Conservation (phyloP, 768 basidiomycete species). For the Pulveroboletus frians region DNA sequence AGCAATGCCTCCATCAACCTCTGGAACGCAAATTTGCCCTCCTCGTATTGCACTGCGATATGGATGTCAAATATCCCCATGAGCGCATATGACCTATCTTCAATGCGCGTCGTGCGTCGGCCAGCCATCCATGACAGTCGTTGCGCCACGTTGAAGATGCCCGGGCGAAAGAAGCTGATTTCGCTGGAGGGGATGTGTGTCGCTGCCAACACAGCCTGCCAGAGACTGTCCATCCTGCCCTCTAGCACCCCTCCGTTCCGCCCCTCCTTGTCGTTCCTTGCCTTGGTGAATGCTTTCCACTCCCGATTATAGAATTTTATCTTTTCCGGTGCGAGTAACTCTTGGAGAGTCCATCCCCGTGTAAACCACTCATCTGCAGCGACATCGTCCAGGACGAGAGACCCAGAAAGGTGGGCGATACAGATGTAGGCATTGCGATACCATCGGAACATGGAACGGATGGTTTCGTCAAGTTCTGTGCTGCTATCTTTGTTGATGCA, state of each 20-base stretch:
- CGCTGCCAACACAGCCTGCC: no score
- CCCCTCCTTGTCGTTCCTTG: no score
- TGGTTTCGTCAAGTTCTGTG: no score
- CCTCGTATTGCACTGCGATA: slow-evolving; percentile 21
- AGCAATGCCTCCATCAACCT: no score
- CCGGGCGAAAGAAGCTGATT: no score
- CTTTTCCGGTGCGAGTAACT: slow-evolving; percentile 14
- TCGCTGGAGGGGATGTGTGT: no score
- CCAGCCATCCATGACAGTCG: slow-evolving; percentile 16
- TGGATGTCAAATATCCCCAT: slow-evolving; percentile 19
- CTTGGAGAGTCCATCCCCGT: slow-evolving; percentile 14
- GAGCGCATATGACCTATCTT: slow-evolving; percentile 25
- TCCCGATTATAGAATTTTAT: slow-evolving; percentile 14
- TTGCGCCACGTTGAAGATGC: background rate
- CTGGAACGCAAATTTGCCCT: background rate
- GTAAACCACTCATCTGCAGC: slow-evolving; percentile 18
- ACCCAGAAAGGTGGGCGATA: no score
- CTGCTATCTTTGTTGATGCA: no score
- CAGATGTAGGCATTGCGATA: no score
- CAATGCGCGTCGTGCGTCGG: slow-evolving; percentile 21
- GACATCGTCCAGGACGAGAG: background rate
- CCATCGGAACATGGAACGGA: no score
- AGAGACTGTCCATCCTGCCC: no score
- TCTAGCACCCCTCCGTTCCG: no score
- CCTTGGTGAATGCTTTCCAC: background rate